These are phyloP conservation scores for Euphrasia arctica DNA, from an alignment of 305 asterid genomes.

Conservation along the genomic window DNA sequence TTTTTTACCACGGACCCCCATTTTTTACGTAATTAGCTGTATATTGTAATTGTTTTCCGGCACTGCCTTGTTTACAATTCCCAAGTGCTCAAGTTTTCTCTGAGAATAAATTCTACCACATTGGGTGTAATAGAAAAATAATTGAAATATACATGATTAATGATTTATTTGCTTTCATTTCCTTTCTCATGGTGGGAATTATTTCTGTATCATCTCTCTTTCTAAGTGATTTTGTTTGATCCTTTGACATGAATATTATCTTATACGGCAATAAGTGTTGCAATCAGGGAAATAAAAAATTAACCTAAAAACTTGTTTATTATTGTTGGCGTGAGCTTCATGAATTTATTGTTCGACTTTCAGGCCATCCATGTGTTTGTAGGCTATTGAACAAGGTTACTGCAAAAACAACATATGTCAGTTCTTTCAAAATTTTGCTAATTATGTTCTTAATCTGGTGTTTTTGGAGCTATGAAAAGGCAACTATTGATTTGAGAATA, in stretches of 20 bases:
- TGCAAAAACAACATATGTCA: background rate
- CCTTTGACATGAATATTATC: background rate
- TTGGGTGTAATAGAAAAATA: too few relatives aligned
- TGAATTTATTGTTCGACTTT: background rate
- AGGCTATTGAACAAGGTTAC: background rate
- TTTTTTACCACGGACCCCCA: too few relatives aligned
- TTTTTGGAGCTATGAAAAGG: background rate
- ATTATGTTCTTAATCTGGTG: conserved; percentile 1
- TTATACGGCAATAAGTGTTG: background rate
- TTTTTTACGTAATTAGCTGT: too few relatives aligned
- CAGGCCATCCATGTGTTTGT: background rate
- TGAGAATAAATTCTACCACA: too few relatives aligned
- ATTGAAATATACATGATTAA: too few relatives aligned
- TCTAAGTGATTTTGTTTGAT: background rate
- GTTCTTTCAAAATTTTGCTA: background rate
- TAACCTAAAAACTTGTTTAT: background rate
- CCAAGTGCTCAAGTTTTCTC: too few relatives aligned
- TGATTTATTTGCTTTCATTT: background rate
- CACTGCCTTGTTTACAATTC: too few relatives aligned
- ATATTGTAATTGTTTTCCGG: too few relatives aligned
- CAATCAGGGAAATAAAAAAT: too few relatives aligned
- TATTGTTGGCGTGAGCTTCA: background rate
- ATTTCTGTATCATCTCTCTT: background rate
- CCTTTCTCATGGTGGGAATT: background rate
- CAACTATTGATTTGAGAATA: background rate